Evolutionary conservation across 257 asterid genomes (phyloP), one percentile per base, ranked within the genome.

Genomic region (Solanum pinnatisectum): DNA sequence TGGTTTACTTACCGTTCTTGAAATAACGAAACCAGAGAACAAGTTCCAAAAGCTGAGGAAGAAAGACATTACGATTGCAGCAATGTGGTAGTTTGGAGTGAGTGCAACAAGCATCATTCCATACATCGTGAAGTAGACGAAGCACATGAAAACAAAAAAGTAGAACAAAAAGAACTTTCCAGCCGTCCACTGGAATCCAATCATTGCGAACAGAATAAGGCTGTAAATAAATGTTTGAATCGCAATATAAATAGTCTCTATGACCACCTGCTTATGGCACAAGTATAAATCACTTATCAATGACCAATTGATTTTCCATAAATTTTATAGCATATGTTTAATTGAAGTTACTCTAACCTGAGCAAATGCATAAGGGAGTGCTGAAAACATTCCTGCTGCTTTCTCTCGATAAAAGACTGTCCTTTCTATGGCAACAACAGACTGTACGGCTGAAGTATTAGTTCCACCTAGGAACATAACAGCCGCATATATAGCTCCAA

Each of bases 41-140:
- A 95, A 87, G 84, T 95, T 95, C 98, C 98, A 95, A 88, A 95
- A 95, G 93, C 93, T 95, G 93, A 95, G 98, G 95, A 95, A 95
- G 90, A 95, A 95, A 1, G 98, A 90, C 98, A 95, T 95, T 89
- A 90, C 89, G 8, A 95, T 95, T 5, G 98, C 98, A 56, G 98
- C 98, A 73, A 95, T 92, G 84, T 81, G 88, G 95, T 94, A 95
- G 83, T 88, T 95, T 22, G 98, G 98, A 20, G 98, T 92, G 92
- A 95, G 98, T 3, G 98, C 92, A 1, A 94, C 97, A 76, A 94
- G 97, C 98, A 95, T 95, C 98, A 95, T 96, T 20, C 98, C 98
- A 20, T 94, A 96, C n/a, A 90, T 16, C 6, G 96, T 95, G 96
- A 96, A 96, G 93, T 95, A 96, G 89, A 92, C 81, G 56, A 96